Evolutionary conservation across 73 alveolate species (phyloP).

Genomic region (Loxodes magnus): DNA sequence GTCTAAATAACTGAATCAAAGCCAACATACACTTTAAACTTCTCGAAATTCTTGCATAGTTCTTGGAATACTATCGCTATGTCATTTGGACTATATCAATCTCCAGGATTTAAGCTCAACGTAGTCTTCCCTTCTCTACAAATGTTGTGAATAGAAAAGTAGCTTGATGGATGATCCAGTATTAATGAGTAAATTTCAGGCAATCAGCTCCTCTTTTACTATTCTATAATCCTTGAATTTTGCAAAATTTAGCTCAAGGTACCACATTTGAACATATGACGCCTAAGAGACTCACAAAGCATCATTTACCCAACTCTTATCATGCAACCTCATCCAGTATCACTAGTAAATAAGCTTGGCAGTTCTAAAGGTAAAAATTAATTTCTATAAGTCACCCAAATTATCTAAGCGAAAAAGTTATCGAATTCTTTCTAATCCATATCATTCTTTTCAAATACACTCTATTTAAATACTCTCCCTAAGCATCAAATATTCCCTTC

Average conservation of each 20-base stretch:
- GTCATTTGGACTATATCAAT: conserved; percentile 13
- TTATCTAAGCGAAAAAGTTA: too few relatives aligned
- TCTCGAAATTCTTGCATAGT: too few relatives aligned
- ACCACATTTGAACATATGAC: too few relatives aligned
- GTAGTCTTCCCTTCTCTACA: conserved; percentile 14
- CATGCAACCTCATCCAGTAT: conserved; percentile 60
- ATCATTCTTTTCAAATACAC: too few relatives aligned
- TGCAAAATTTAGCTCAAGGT: too few relatives aligned
- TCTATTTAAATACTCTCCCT: too few relatives aligned
- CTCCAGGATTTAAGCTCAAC: conserved; percentile 3
- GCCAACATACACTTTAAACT: too few relatives aligned
- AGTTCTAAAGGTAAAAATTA: not conserved
- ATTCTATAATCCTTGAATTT: too few relatives aligned
- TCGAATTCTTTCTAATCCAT: too few relatives aligned
- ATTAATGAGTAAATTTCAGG: not conserved
- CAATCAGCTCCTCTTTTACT: conserved; percentile 5
- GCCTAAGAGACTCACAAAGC: conserved; percentile 20
- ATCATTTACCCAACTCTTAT: conserved; percentile 51
- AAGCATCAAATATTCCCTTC: too few relatives aligned
- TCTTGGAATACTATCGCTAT: too few relatives aligned
- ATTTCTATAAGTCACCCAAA: conserved; percentile 13
- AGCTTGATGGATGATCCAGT: conserved; percentile 6
- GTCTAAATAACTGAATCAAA: too few relatives aligned
- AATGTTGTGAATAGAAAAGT: conserved; percentile 11
- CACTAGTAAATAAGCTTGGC: not conserved